Evolutionary conservation across 768 basidiomycete species (phyloP).

Genomic region (Cubamyces sp.): DNA sequence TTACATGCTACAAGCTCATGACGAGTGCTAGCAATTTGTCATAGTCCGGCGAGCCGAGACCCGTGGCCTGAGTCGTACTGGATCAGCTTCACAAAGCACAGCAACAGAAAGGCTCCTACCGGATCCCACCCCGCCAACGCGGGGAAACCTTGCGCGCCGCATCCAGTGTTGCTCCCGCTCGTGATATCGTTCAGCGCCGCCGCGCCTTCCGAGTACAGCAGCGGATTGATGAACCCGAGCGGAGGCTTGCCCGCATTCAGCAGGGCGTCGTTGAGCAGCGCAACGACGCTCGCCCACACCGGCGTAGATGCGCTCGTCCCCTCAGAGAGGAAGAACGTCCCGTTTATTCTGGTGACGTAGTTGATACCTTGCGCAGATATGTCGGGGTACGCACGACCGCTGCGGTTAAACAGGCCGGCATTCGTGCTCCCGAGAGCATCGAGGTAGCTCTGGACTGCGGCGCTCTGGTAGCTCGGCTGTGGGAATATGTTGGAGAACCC

Average conservation of each 20-base stretch:
- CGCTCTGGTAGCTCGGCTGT: constrained; percentile 30
- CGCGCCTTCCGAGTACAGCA: constrained; percentile 25
- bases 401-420: constrained; percentile 24
- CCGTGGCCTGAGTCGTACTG: constrained; percentile 50
- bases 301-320: constrained; percentile 41
- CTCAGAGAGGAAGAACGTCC: constrained; percentile 26
- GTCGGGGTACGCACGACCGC: constrained; percentile 57
- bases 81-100: not conserved
- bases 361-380: constrained; percentile 59
- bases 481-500: constrained; percentile 36
- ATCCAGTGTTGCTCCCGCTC: constrained; percentile 27
- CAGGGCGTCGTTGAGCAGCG: constrained; percentile 40
- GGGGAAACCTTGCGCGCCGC: constrained; percentile 39
- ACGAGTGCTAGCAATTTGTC: constrained; percentile 19
- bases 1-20: not conserved
- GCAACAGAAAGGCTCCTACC: constrained; percentile 23
- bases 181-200: constrained; percentile 33
- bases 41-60: constrained; percentile 66
- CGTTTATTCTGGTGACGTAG: constrained; percentile 45
- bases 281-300: constrained; percentile 38
- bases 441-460: constrained; percentile 25
- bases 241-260: constrained; percentile 32
- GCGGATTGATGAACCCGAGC: constrained; percentile 40
- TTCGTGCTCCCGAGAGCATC: constrained; percentile 18
- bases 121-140: constrained; percentile 38